Evolutionary conservation across 1,284 basidiomycete genomes (phyloP).

Genomic region (Schizophyllum commune): DNA sequence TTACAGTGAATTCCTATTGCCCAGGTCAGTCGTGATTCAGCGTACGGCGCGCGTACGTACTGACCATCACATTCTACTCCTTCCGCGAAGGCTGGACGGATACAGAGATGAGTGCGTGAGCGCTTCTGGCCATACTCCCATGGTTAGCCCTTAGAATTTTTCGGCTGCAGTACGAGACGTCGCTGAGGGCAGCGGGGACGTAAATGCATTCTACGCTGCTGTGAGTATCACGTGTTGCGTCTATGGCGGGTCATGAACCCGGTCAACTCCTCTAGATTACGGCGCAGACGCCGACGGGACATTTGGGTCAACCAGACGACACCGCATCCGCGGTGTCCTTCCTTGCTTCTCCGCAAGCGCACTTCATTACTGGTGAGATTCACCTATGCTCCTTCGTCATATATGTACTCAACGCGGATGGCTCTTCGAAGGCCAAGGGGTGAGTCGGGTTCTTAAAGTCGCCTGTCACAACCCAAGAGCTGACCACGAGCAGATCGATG

Average conservation of each 20-base stretch:
- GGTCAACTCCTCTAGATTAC: too few relatives aligned
- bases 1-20: conserved; percentile 47
- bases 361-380: conserved; percentile 17
- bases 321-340: conserved; percentile 17
- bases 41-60: too few relatives aligned
- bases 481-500: not conserved
- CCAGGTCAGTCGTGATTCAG: too few relatives aligned
- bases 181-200: too few relatives aligned
- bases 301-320: conserved; percentile 12
- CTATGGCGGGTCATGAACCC: not conserved
- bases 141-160: too few relatives aligned
- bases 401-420: not conserved
- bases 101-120: conserved; percentile 25
- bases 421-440: not conserved
- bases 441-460: not conserved
- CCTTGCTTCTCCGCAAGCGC: conserved; percentile 16
- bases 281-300: too few relatives aligned
- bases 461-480: too few relatives aligned
- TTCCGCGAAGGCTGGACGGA: conserved; percentile 21
- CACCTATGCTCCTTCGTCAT: not conserved
- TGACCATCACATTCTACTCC: too few relatives aligned
- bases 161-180: too few relatives aligned
- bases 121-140: too few relatives aligned
- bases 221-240: not conserved
- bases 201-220: not conserved